Conservation (phyloP, 768 basidiomycete species). For the Kwoniella dendrophila region DNA sequence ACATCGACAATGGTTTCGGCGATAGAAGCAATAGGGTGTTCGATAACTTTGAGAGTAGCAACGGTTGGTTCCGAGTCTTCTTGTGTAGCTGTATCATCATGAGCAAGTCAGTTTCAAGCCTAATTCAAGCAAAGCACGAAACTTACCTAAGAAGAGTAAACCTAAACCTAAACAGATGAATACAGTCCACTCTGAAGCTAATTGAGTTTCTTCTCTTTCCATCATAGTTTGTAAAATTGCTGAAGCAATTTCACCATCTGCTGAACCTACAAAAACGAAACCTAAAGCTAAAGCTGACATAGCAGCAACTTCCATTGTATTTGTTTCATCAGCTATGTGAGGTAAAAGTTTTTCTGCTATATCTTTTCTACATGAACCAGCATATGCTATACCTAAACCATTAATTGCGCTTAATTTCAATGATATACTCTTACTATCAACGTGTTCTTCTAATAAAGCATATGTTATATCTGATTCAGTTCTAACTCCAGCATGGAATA, state of each 20-base stretch:
- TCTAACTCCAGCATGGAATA: constrained; percentile 83
- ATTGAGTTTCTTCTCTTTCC: constrained; percentile 62
- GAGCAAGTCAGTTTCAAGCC: too few species aligned
- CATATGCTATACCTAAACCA: constrained; percentile 89
- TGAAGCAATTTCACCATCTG: constrained; percentile 86
- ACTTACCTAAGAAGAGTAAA: constrained; percentile 82
- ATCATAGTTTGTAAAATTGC: constrained; percentile 88
- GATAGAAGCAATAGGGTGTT: constrained; percentile 86
- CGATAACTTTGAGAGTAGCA: constrained; percentile 88
- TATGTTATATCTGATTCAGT: constrained; percentile 92
- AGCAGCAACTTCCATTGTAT: constrained; percentile 85
- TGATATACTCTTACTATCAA: constrained; percentile 79
- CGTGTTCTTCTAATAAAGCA: constrained; percentile 85
- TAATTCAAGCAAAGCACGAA: background rate
- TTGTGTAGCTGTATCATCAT: constrained; percentile 84
- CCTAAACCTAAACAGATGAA: constrained; percentile 89
- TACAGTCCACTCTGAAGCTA: constrained; percentile 91
- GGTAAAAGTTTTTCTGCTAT: constrained; percentile 76
- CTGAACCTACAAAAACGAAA: constrained; percentile 93
- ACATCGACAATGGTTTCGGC: constrained; percentile 90
- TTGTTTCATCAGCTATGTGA: constrained; percentile 73
- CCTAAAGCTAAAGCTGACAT: constrained; percentile 86
- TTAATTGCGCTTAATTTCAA: constrained; percentile 86
- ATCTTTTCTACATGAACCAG: constrained; percentile 88
- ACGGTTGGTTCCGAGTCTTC: constrained; percentile 91